These are phyloP conservation scores for Fusarium sp. DNA, from an alignment of 2,329 filamentous ascomycete genomes.

Conservation along the genomic window DNA sequence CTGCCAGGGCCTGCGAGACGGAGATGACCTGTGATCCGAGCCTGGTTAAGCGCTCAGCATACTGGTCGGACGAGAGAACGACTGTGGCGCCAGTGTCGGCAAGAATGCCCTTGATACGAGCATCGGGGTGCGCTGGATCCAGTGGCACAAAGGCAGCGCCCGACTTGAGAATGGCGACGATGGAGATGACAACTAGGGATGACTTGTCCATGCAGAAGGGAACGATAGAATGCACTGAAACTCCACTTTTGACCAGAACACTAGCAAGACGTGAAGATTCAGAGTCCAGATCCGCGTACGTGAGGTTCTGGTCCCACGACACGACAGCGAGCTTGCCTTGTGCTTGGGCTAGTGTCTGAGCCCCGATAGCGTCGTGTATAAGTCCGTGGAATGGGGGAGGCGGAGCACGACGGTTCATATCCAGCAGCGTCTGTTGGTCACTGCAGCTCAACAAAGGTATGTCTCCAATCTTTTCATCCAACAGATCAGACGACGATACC, in stretches of 20 bases:
- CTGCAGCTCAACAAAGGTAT: background rate
- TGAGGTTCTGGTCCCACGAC: slow-evolving; percentile 55
- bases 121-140: slow-evolving; percentile 1
- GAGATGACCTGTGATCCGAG: background rate
- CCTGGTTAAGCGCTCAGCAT: slow-evolving; percentile 15
- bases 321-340: slow-evolving; percentile 38
- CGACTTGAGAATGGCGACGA: slow-evolving; percentile 12
- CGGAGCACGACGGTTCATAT: background rate
- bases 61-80: background rate
- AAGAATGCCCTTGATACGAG: slow-evolving; percentile 5
- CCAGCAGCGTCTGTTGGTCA: background rate
- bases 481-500: background rate
- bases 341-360: background rate
- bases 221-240: background rate
- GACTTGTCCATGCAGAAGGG: slow-evolving; percentile 31
- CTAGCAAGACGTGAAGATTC: background rate
- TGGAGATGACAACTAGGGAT: background rate
- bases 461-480: background rate
- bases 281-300: slow-evolving; percentile 50
- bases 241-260: background rate
- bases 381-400: background rate
- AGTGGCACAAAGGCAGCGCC: slow-evolving; percentile 18
- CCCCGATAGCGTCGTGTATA: slow-evolving; percentile 8
- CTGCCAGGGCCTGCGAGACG: background rate
- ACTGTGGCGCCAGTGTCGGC: background rate